Evolutionary conservation across 1,139 yeast species (phyloP).

Genomic region (Lodderomyces jiufengensis): DNA sequence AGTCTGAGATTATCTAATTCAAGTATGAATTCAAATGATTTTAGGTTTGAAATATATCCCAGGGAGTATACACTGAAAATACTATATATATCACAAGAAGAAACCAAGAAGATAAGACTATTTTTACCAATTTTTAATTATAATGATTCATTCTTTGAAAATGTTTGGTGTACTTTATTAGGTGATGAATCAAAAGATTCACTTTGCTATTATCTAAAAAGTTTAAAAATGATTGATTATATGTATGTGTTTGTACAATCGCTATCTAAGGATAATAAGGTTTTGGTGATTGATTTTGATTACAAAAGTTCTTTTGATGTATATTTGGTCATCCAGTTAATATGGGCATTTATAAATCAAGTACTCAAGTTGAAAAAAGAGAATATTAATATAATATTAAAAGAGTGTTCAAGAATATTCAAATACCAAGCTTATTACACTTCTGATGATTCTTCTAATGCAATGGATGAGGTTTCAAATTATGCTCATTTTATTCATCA

Average conservation of each 20-base stretch:
- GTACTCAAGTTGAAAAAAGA: slow-evolving; percentile 3
- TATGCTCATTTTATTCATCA: background rate
- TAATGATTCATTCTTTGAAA: slow-evolving; percentile 23
- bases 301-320: slow-evolving; percentile 28
- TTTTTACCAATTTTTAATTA: slow-evolving; percentile 31
- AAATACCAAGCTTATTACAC: slow-evolving; percentile 41
- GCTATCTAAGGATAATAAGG: slow-evolving; percentile 27
- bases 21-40: slow-evolving; percentile 25
- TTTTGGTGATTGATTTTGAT: slow-evolving; percentile 43
- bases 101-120: slow-evolving; percentile 24
- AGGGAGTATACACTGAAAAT: slow-evolving; percentile 2
- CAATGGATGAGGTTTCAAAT: slow-evolving; percentile 45
- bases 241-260: slow-evolving; percentile 34
- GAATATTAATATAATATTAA: slow-evolving; percentile 23
- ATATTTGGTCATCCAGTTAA: slow-evolving; percentile 15
- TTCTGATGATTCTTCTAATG: slow-evolving; percentile 22
- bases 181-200: slow-evolving; percentile 60
- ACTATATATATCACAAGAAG: slow-evolving; percentile 12
- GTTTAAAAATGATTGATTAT: slow-evolving; percentile 17
- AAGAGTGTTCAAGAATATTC: slow-evolving; percentile 44
- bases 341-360: slow-evolving; percentile 25
- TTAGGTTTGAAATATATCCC: slow-evolving; percentile 3
- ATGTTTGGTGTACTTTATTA: slow-evolving; percentile 52
- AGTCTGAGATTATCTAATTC: background rate
- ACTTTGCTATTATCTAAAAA: slow-evolving; percentile 29